phyloP scores from a whole-genome alignment of 1,284 basidiomycete species.

The Pseudozyma flocculosa region DNA sequence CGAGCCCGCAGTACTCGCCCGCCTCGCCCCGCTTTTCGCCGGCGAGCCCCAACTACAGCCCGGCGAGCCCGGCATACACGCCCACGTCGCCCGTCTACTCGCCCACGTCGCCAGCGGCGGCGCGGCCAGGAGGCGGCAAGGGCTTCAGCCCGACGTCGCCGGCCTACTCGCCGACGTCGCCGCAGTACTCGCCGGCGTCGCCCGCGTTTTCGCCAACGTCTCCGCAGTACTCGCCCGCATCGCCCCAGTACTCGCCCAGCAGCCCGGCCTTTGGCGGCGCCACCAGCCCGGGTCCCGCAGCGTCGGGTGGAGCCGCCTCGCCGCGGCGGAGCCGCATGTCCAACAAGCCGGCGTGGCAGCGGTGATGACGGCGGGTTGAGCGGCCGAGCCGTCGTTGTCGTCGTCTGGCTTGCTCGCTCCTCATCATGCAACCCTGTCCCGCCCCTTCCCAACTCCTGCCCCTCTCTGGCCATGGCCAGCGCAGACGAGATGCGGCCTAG shows the following conservation, averaged over 20 bases:
- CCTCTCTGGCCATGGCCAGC: too few relatives aligned
- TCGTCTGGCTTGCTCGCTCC: too few relatives aligned
- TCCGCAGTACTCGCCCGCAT: slow-evolving; percentile 53
- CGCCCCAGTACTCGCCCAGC: slow-evolving; percentile 49
- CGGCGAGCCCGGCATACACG: slow-evolving; percentile 61
- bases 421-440: too few relatives aligned
- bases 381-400: too few relatives aligned
- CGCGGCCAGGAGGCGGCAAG: slow-evolving; percentile 24
- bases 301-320: slow-evolving; percentile 39
- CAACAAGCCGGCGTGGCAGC: slow-evolving; percentile 51
- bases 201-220: slow-evolving; percentile 69
- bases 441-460: too few relatives aligned
- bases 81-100: slow-evolving; percentile 54
- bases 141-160: slow-evolving; percentile 42
- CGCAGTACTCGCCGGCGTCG: slow-evolving; percentile 50
- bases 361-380: slow-evolving; percentile 14
- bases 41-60: slow-evolving; percentile 47
- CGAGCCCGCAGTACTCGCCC: slow-evolving; percentile 59
- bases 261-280: slow-evolving; percentile 39
- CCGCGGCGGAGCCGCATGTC: slow-evolving; percentile 49
- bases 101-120: slow-evolving; percentile 49
- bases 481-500: too few relatives aligned
- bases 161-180: slow-evolving; percentile 51
- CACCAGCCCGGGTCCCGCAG: slow-evolving; percentile 10
- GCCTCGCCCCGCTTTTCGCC: slow-evolving; percentile 45